These are phyloP conservation scores for Calocera viscosa DNA, from an alignment of 768 basidiomycete species.

Conservation along the genomic window DNA sequence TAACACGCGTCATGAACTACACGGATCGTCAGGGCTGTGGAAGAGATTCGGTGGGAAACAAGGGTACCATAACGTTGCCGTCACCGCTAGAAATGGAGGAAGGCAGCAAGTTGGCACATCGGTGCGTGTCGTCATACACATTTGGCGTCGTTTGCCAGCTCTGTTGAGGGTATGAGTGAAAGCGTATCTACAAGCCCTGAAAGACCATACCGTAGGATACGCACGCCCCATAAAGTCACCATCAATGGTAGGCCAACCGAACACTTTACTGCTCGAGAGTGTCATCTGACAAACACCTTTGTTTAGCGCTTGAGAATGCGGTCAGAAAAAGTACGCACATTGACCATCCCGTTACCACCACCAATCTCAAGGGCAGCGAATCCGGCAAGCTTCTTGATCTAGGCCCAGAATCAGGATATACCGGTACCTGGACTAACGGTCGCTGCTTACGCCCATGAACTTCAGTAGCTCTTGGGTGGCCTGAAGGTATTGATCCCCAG, in stretches of 20 bases:
- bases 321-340: neutral
- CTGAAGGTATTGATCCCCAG: constrained; percentile 4
- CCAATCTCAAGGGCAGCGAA: constrained; percentile 21
- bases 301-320: too few relatives aligned
- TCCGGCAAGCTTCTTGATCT: neutral
- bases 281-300: neutral
- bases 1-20: constrained; percentile 12
- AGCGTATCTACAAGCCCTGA: neutral
- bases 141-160: neutral
- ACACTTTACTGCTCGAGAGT: neutral
- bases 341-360: constrained; percentile 24
- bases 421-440: too few relatives aligned
- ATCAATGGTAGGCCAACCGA: neutral
- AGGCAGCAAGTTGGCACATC: constrained; percentile 16
- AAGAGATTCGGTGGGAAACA: too few relatives aligned
- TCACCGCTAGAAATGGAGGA: constrained; percentile 14
- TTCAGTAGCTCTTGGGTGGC: constrained; percentile 14
- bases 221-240: constrained; percentile 22
- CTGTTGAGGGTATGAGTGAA: neutral
- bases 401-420: constrained; percentile 8
- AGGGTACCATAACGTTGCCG: neutral
- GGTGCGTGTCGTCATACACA: constrained; percentile 10
- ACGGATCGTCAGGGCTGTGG: too few relatives aligned
- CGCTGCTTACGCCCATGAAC: neutral
- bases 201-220: constrained; percentile 22